phyloP scores from a whole-genome alignment of 306 rosid genomes.

The Citrullus mucosospermus region DNA sequence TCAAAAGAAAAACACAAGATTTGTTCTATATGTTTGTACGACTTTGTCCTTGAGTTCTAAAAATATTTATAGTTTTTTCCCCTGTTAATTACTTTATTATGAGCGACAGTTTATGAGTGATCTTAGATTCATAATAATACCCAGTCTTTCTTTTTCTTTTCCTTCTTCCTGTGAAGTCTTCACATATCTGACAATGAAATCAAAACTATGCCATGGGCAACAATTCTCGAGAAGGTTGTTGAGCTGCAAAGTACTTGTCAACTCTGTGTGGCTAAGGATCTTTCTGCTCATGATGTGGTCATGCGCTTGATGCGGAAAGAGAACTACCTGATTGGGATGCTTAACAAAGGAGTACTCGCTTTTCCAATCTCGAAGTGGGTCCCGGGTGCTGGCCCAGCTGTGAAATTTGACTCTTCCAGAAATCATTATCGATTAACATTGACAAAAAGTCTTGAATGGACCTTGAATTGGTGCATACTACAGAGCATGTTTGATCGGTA shows the following conservation, averaged over 20 bases:
- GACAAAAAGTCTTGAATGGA: constrained; percentile 91
- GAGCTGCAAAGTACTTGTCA: constrained; percentile 49
- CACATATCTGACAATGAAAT: constrained; percentile 71
- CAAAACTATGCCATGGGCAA: constrained; percentile 95
- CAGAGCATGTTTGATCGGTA: constrained; percentile 99
- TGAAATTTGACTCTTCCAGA: constrained; percentile 40
- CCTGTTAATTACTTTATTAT: neutral
- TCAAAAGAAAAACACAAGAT: too few species aligned
- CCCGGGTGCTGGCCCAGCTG: constrained; percentile 78
- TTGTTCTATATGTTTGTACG: too few species aligned
- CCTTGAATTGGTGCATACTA: constrained; percentile 90
- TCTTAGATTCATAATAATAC: neutral
- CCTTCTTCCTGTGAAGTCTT: constrained; percentile 51
- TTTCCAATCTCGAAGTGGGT: constrained; percentile 84
- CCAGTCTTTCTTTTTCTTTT: neutral
- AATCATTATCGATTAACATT: constrained; percentile 39
- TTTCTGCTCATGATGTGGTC: constrained; percentile 81
- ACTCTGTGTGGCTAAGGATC: constrained; percentile 81
- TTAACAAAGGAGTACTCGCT: constrained; percentile 87
- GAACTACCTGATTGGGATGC: constrained; percentile 88
- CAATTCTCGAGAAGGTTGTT: constrained; percentile 73
- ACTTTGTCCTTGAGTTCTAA: too few species aligned
- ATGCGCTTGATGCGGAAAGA: constrained; percentile 98
- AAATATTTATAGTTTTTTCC: neutral
- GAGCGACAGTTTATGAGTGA: neutral